Percentiles rank a stretch among this genome's conserved stretches.
phyloP scores from a whole-genome alignment of 192 early-diverging fungal genomes.

The Entophlyctis helioformis region DNA sequence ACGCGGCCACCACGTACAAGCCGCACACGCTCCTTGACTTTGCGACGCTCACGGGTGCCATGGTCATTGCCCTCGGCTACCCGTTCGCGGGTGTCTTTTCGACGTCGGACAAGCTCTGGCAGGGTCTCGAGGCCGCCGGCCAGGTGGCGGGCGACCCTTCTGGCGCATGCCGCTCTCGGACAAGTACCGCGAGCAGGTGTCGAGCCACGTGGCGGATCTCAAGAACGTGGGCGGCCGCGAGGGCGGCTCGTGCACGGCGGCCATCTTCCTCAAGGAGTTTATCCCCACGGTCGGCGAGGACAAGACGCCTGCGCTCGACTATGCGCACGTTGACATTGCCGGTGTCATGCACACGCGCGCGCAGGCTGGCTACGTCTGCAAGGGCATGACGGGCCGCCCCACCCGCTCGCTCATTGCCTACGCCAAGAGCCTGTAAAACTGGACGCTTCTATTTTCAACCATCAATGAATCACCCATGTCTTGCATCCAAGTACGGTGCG shows the following conservation, averaged over 20 bases:
- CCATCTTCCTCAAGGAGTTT: slow-evolving; percentile 81
- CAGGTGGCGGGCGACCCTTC: slow-evolving; percentile 61
- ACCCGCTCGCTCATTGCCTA: too few species aligned
- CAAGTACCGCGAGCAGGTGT: slow-evolving; percentile 54
- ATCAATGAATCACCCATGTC: too few species aligned
- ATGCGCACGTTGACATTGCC: slow-evolving; percentile 62
- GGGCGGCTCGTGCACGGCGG: slow-evolving; percentile 84
- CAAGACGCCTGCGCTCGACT: slow-evolving; percentile 14
- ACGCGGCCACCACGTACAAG: slow-evolving; percentile 54
- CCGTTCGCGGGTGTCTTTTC: slow-evolving; percentile 83
- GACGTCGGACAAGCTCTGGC: slow-evolving; percentile 65
- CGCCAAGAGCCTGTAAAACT: too few species aligned
- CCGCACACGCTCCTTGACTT: slow-evolving; percentile 66
- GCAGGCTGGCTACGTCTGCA: slow-evolving; percentile 41
- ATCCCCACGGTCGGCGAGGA: slow-evolving; percentile 41
- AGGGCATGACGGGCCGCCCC: slow-evolving; percentile 71
- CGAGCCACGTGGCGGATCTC: slow-evolving; percentile 73
- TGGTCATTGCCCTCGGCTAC: slow-evolving; percentile 81
- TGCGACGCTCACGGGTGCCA: slow-evolving; percentile 89
- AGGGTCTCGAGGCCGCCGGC: slow-evolving; percentile 49
- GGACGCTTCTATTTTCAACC: too few species aligned
- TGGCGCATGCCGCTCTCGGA: slow-evolving; percentile 91
- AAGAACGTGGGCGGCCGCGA: slow-evolving; percentile 75
- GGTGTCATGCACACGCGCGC: slow-evolving; percentile 62
- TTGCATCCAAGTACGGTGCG: too few species aligned